Evolutionary conservation across 2,329 filamentous ascomycete species (phyloP).

Genomic region (Beauveria sp.): DNA sequence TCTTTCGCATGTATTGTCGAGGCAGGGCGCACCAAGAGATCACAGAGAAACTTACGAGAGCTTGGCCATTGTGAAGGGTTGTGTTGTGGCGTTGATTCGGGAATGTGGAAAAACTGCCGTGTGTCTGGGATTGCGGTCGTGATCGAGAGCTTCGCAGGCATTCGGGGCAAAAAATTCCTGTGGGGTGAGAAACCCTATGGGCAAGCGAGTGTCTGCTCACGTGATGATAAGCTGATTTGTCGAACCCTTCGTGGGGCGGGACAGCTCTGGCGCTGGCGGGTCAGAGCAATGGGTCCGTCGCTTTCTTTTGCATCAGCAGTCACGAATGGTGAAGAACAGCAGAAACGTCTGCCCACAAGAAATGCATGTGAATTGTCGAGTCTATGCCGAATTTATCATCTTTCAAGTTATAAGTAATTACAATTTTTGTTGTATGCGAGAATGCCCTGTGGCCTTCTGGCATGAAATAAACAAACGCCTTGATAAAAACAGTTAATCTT

Average conservation of each 20-base stretch:
- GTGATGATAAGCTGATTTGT: slow-evolving; percentile 3
- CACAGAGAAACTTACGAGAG: slow-evolving; percentile 44
- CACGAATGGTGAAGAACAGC: no score
- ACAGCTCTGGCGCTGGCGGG: no score
- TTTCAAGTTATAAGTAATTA: slow-evolving; percentile 3
- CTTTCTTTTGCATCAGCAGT: no score
- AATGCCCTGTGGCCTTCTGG: background rate
- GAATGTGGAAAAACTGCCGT: slow-evolving; percentile 24
- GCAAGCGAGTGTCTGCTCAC: slow-evolving; percentile 10
- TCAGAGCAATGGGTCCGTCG: no score
- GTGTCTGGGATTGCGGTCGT: slow-evolving; percentile 29
- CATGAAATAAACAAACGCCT: slow-evolving; percentile 3
- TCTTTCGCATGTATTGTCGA: slow-evolving; percentile 12
- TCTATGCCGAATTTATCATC: slow-evolving; percentile 4
- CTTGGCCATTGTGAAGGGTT: slow-evolving; percentile 55
- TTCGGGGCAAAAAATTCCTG: slow-evolving; percentile 29
- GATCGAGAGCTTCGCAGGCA: slow-evolving; percentile 22
- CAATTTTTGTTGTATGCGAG: slow-evolving; percentile 1
- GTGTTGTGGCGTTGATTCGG: slow-evolving; percentile 34
- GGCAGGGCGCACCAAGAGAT: slow-evolving; percentile 6
- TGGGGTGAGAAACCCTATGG: slow-evolving; percentile 35
- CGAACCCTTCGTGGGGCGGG: slow-evolving; percentile 2
- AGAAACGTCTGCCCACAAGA: no score
- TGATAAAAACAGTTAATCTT: background rate
- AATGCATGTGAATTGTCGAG: background rate